A percentile compares a stretch with the other conserved stretches of the same genome.
Conservation (phyloP, 176 grass and related monocot genomes). For the Otatea glauca region DNA sequence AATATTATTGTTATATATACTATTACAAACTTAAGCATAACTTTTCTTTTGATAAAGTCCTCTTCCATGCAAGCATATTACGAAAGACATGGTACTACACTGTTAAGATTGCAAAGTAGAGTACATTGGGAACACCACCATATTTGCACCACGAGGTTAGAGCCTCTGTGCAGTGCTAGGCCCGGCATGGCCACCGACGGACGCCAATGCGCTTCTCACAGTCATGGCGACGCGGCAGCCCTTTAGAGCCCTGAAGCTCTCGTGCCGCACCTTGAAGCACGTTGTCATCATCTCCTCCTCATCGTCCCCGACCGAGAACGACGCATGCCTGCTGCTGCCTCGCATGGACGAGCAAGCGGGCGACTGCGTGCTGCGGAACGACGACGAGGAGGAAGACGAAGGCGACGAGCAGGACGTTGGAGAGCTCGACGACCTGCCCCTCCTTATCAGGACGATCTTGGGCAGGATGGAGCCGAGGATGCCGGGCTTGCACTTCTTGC, state of each 20-base stretch:
- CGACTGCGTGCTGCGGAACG: constrained; percentile 44
- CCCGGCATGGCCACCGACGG: constrained; percentile 24
- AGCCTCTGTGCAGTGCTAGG: constrained; percentile 27
- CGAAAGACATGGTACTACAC: constrained; percentile 26
- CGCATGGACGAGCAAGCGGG: constrained; percentile 49
- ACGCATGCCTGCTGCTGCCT: constrained; percentile 32
- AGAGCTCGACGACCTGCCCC: constrained; percentile 27
- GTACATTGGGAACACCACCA: background rate
- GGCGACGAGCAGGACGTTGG: constrained; percentile 15
- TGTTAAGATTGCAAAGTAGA: constrained; percentile 17
- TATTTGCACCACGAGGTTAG: background rate
- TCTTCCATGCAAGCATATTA: constrained; percentile 4
- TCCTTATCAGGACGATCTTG: constrained; percentile 49
- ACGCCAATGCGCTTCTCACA: constrained; percentile 48
- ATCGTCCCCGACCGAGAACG: constrained; percentile 37
- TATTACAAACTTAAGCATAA: constrained; percentile 34
- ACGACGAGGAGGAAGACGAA: constrained; percentile 15
- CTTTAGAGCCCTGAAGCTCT: constrained; percentile 46
- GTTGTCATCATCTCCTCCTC: background rate
- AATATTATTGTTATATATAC: constrained; percentile 48
- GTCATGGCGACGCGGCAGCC: constrained; percentile 50
- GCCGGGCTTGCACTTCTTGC: constrained; percentile 44
- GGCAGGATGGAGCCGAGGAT: constrained; percentile 63
- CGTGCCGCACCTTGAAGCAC: constrained; percentile 59
- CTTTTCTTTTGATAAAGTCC: background rate